Evolutionary conservation across 768 basidiomycete genomes (phyloP).

Genomic region (Peribolospora baueri): DNA sequence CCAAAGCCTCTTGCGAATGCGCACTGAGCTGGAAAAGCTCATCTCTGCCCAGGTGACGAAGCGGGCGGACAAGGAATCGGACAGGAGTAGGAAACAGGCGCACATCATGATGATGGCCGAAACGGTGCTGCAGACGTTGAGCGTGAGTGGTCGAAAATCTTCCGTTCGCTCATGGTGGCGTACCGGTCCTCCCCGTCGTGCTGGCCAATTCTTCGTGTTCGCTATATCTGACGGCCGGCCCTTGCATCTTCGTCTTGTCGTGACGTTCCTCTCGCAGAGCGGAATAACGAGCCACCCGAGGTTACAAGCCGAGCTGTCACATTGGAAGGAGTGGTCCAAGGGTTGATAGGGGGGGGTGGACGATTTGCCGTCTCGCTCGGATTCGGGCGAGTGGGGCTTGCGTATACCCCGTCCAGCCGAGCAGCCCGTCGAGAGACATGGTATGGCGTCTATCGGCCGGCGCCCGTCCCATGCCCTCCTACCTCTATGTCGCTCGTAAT

Average conservation of each 20-base stretch:
- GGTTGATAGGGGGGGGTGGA: too few relatives aligned
- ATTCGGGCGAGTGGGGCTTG: too few relatives aligned
- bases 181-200: background rate
- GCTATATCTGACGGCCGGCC: slow-evolving; percentile 29
- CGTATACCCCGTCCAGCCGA: too few relatives aligned
- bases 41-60: slow-evolving; percentile 24
- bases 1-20: slow-evolving; percentile 50
- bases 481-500: too few relatives aligned
- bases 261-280: slow-evolving; percentile 13
- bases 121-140: slow-evolving; percentile 45
- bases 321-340: background rate
- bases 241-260: slow-evolving; percentile 1
- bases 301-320: slow-evolving; percentile 53
- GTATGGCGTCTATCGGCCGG: too few relatives aligned
- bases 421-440: too few relatives aligned
- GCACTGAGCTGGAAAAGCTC: slow-evolving; percentile 57
- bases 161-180: background rate
- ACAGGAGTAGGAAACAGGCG: slow-evolving; percentile 36
- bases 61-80: slow-evolving; percentile 44
- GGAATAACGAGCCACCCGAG: slow-evolving; percentile 56
- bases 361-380: too few relatives aligned
- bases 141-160: slow-evolving; percentile 27
- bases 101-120: slow-evolving; percentile 53
- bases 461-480: too few relatives aligned
- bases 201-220: background rate